phyloP scores from a whole-genome alignment of 306 rosid species.

The Cucurbita pepo region DNA sequence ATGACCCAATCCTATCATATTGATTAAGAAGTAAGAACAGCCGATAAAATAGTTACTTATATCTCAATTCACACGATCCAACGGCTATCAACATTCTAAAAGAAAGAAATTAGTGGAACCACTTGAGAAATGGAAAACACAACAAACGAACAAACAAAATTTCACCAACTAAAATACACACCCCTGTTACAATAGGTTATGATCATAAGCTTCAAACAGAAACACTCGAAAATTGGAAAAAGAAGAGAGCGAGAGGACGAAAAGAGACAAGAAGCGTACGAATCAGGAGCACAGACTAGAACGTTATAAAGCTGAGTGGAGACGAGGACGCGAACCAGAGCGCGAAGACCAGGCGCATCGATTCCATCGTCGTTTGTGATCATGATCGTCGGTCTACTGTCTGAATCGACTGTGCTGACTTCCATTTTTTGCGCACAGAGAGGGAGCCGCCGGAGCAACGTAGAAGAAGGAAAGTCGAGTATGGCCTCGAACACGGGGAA shows the following conservation, averaged over 20 bases:
- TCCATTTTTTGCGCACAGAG: constrained; percentile 27
- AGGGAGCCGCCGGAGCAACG: background rate
- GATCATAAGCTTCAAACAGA: background rate
- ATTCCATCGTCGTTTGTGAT: constrained; percentile 94
- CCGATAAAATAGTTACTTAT: background rate
- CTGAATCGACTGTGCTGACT: background rate
- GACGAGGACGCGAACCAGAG: constrained; percentile 63
- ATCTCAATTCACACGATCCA: background rate
- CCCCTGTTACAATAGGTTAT: background rate
- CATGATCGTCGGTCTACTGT: constrained; percentile 34
- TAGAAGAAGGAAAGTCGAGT: background rate
- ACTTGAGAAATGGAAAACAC: background rate
- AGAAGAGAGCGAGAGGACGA: background rate
- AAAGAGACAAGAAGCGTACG: constrained; percentile 23
- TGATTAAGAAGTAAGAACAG: background rate
- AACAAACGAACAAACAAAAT: background rate
- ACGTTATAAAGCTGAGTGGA: constrained; percentile 38
- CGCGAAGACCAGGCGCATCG: constrained; percentile 73
- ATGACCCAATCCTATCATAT: background rate
- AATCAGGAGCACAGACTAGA: constrained; percentile 81
- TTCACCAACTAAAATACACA: background rate
- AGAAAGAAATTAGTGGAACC: background rate
- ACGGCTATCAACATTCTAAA: background rate
- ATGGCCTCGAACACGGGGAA: background rate
- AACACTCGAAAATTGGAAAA: background rate